Evolutionary conservation across 2,329 filamentous ascomycete species (phyloP).

Genomic region (Apiospora marii): DNA sequence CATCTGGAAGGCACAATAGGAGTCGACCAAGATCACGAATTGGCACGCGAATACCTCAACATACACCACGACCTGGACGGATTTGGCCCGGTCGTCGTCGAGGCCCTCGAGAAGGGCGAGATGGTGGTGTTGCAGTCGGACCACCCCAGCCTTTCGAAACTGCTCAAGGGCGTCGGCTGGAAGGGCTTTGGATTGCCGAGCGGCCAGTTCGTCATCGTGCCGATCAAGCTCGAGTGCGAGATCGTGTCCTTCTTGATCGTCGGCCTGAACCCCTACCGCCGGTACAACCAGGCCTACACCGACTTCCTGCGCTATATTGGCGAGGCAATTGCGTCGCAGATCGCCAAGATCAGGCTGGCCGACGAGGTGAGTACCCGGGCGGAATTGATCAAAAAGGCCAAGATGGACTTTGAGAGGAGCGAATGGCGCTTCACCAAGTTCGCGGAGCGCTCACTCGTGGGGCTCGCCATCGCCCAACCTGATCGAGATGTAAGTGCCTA

Average conservation of each 20-base stretch:
- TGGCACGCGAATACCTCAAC: conserved; percentile 33
- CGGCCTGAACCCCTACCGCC: conserved; percentile 37
- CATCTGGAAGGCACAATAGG: conserved; percentile 35
- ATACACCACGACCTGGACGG: conserved; percentile 31
- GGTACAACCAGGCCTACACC: conserved; percentile 33
- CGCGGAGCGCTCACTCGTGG: conserved; percentile 38
- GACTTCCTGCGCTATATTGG: conserved; percentile 35
- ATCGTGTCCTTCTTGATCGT: conserved; percentile 36
- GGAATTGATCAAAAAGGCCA: conserved; percentile 35
- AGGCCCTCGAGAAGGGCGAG: conserved; percentile 30
- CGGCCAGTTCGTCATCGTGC: conserved; percentile 35
- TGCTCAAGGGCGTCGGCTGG: conserved; percentile 32
- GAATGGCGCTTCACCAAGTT: conserved; percentile 38
- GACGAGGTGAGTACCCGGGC: conserved; percentile 36
- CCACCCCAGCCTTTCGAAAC: conserved; percentile 29
- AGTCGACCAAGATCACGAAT: conserved; percentile 27
- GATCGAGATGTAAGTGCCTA: conserved; percentile 32
- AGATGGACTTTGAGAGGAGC: conserved; percentile 34
- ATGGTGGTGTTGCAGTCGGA: conserved; percentile 32
- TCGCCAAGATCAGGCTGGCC: conserved; percentile 33
- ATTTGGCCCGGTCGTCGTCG: conserved; percentile 36
- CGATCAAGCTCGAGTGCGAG: conserved; percentile 32
- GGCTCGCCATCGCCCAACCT: conserved; percentile 34
- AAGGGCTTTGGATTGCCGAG: conserved; percentile 31
- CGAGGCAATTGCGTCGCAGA: conserved; percentile 35